Evolutionary conservation across 257 asterid species (phyloP), one percentile per base, ranked within the genome.

Genomic region (Solanum lycopersicoides): DNA sequence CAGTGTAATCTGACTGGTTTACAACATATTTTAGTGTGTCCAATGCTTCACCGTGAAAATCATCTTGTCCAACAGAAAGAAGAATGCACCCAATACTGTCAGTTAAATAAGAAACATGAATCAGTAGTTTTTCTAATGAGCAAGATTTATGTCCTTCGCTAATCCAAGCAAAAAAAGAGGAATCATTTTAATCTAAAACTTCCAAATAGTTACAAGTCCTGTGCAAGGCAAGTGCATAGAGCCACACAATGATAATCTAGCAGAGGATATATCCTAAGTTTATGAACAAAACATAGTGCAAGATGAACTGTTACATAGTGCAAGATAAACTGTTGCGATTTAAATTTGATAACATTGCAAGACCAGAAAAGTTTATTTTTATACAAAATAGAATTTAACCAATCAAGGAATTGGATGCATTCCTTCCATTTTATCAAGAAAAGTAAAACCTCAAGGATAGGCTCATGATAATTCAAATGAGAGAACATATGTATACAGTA

Each of bases 1-100:
- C 99, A 4, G 98, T 94, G 93, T 92, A 97, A 88, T 96, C 98
- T 11, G 99, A 97, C 88, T 97, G 99, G 89, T 97, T 96, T 35
- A 97, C 99, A 7, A n/a, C 99, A 76, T 91, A 97, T 21, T 91
- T 91, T 87, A 96, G 93, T 34, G 99, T 97, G 71, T 87, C 88
- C 89, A 94, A 74, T 82, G 98, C 95, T 92, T 97, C 99, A 25
- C 90, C 93, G 32, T 95, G 98, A 89, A 97, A 96, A 73, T 93
- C 83, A 87, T 87, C 94, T 90, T 97, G 99, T 83, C 99, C 99
- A 25, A 97, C 96, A 7, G 99, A 96, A 83, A 97, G 98, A 69
- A 97, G 91, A 92, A 96, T 93, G 84, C 99, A 95, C 34, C 99
- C 99, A 63, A 93, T 90, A 92, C 99, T 97, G 83, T 41, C 18